Evolutionary conservation across 495 filamentous ascomycete species (phyloP).

Genomic region (Evansstolkia leycettana): DNA sequence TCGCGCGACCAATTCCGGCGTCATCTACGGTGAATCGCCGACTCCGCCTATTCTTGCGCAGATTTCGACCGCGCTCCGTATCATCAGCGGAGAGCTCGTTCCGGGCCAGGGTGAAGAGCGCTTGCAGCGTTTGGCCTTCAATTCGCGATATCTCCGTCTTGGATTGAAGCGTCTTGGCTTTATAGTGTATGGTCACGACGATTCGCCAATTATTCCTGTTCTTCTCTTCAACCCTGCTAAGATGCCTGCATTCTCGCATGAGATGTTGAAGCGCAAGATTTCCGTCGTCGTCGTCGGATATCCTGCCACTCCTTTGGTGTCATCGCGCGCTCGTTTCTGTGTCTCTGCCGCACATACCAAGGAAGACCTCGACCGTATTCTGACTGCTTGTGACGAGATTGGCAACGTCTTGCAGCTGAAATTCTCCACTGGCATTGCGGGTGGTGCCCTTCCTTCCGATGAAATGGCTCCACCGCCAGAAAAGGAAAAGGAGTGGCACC

Average conservation of each 20-base stretch:
- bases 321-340: conserved; percentile 88
- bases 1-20: conserved; percentile 70
- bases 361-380: conserved; percentile 86
- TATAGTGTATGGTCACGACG: conserved; percentile 94
- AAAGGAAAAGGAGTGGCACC: conserved; percentile 50
- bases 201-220: conserved; percentile 91
- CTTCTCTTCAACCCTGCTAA: conserved; percentile 94
- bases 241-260: conserved; percentile 94
- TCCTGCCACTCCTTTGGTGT: conserved; percentile 91
- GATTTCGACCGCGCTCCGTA: conserved; percentile 68
- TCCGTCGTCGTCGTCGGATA: conserved; percentile 98
- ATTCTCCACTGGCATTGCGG: conserved; percentile 87
- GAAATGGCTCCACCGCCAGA: conserved; percentile 59
- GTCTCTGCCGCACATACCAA: conserved; percentile 95
- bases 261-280: conserved; percentile 95
- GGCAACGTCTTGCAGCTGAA: conserved; percentile 89
- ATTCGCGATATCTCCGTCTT: conserved; percentile 92
- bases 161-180: conserved; percentile 93
- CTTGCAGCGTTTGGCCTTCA: conserved; percentile 92
- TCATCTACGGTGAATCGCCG: conserved; percentile 78
- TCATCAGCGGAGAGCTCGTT: conserved; percentile 77
- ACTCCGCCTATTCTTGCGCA: conserved; percentile 79
- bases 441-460: conserved; percentile 65
- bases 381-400: conserved; percentile 84
- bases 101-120: conserved; percentile 94